Evolutionary conservation across 2,329 filamentous ascomycete species (phyloP), one percentile per base, ranked within the genome.

Genomic region (Colletotrichum cuscutae): DNA sequence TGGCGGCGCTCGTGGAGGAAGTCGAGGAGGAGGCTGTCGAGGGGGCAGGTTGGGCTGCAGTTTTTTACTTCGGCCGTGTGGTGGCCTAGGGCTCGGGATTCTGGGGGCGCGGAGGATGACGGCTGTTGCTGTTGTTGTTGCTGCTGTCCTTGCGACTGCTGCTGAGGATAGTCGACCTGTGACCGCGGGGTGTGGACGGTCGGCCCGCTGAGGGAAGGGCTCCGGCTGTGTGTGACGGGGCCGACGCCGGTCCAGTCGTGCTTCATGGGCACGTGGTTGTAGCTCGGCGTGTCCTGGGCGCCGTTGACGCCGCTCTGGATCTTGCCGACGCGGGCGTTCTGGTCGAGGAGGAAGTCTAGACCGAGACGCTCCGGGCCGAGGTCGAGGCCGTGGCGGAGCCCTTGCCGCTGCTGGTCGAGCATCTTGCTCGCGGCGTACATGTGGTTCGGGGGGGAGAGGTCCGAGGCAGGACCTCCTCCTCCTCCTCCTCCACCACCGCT

Each of bases 11-110:
- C 90, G 30, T 89, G 86, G 32, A 97, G 87, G 78, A 97, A 97
- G 79, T 95, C 92, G 28, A 96, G 88, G 57, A 97, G 87, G n/a
- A 98, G 89, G 54, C 85, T 87, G 78, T 97, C 95, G 1, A 97
- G 86, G 0, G 94, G 90, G 79, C 94, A 97, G 0, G 94, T 95
- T 1, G 94, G 88, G 1, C 86, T 80, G 24, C 89, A 86, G 77
- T 95, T 94, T 73, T 86, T 87, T 61, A 92, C 83, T 42, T 87
- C 82, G 11, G 82, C 80, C n/a, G 59, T 24, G 22, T 54, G 62
- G 37, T 53, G 63, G 2, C 62, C 65, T 19, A 60, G 32, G 24
- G 57, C 52, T 13, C 70, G 28, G 26, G 66, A 35, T 54, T 72
- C 70, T 4, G 60, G 24, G 12, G 65, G 65, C 12, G 22, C 46